Base-by-base conservation (phyloP, 1,284 basidiomycete genomes). In the Cryptococcus depauperatus region DNA sequence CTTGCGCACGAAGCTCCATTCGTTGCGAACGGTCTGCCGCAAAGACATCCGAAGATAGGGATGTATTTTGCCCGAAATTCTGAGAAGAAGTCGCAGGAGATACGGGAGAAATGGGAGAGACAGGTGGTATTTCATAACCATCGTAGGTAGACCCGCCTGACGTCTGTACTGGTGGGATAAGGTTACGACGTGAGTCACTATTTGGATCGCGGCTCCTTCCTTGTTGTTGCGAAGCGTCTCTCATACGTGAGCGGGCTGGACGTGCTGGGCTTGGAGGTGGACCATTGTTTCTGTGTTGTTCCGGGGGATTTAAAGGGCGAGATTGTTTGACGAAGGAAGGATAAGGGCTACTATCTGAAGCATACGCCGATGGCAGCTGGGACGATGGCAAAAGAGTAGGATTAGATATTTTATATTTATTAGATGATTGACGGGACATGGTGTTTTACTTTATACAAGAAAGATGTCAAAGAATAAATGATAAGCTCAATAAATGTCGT, bases 1-100 rank as follows among this genome's bases (percentile, higher is more conserved):
- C 48, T 33, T 62, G 60, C 9, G 56, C 56, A n/a, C 64, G 49
- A n/a, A 66, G 53, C 27, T 64, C 54, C 2, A 50, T 29, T 10
- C 66, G 56, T 35, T 64, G 59, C 4, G 49, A 44, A 23, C 66
- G 48, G 40, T 67, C 65, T 7, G 54, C 58, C 3, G 62, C 66
- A 44, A 66, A 69, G 3, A 61, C 64, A 43, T 67, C 64, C 2
- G 51, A 49, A 50, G 60, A 61, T 14, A 48, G 18, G 0, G 42
- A 37, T 27, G 38, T 50, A 25, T 18, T 29, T 38, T 21, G 11
- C 21, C 44, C 5, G 32, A 34, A 13, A 16, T 35, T 5, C 16
- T 35, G 38, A 5, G 23, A 27, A 16, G 37, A 34, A n/a, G n/a
- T n/a, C n/a, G n/a, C n/a, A n/a, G n/a, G n/a, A n/a, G n/a, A n/a